Base-by-base conservation (phyloP, 805 yeast genomes). In the Cyberlindnera petersonii region DNA sequence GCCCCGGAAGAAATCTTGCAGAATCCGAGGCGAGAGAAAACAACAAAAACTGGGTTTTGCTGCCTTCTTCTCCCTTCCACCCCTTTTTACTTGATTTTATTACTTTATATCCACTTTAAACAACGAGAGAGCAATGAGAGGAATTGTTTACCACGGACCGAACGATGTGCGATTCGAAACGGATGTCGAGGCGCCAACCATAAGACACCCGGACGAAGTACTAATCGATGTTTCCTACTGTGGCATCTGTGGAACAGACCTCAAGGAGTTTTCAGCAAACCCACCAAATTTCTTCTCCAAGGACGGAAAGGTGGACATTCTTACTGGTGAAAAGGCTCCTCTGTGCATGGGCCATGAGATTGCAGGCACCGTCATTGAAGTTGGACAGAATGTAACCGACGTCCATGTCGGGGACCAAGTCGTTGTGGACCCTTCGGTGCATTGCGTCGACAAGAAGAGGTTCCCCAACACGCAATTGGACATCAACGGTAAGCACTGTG, bases 171-270 rank as follows among this genome's bases (percentile, higher is more conserved):
- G 70, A 37, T 74, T 58, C 50, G 61, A 72, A 1, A 50, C 59
- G 0, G 54, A 56, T 27, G 38, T 64, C 15, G 35, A 44, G 9
- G 68, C 60, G 31, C 76, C 76, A 3, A 31, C 46, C 24, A 59
- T 70, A 32, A 32, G 43, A 4, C 53, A 59, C 17, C 58, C 59
- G 5, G 64, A 64, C 24, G 76, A 72, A 34, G 58, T 72, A n/a
- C 57, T 69, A 11, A 49, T 73, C 20, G 70, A 65, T 17, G 65
- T 72, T n/a, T 52, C 64, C 9, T 74, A 65, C 53, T 75, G 82
- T 50, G 85, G 85, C 6, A 76, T 78, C 30, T 79, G 85, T 50
- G 84, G 84, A 20, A 68, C 79, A 1, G 83, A 77, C 53, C 58
- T 77, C 27, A 80, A 76, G 48, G 78, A 80, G 55, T 77, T 65